Base-by-base conservation (phyloP, 2,329 filamentous ascomycete species). In the Penicillium sclerotigenum region DNA sequence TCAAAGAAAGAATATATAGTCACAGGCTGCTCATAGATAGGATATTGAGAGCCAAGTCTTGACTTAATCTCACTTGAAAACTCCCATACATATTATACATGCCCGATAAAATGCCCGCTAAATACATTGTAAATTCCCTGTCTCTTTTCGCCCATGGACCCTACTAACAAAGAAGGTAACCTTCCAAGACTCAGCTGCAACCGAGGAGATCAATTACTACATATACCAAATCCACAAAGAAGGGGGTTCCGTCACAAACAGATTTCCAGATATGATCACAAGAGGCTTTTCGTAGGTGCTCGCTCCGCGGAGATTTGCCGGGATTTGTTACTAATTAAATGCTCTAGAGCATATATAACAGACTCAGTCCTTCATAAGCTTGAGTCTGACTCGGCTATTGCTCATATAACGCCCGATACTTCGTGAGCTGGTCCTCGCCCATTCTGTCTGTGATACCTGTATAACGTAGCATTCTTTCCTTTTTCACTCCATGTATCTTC, bases 181-280 rank as follows among this genome's bases (percentile, higher is more conserved):
- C n/a, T 55, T 55, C 10, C 38, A 18, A 16, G 52, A 55, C 24
- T 55, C 52, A 14, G 52, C 47, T 5, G 22, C 52, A 3, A 55
- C 47, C 5, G 52, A 51, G 26, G 26, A 55, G 14, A 52, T 55
- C 40, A 55, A 55, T 40, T 18, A 3, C 18, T 55, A 40, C 40
- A 46, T 52, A 8, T 33, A 38, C 1, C 20, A 55, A 2, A 52
- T 55, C 2, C 38, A 55, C 11, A 6, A 40, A 18, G 41, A 40
- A 2, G 52, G 52, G 4, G 52, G 52, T 3, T n/a, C 9, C 8
- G 33, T 55, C 13, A 38, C 14, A 9, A 52, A 55, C 7, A 37
- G 47, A 45, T 55, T 51, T 13, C 52, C 52, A 2, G 52, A 54
- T 28, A 50, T 54, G 52, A 42, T 50, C 3, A 18, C 52, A 1